A percentile compares a stretch with the other conserved stretches of the same genome.
phyloP scores from a whole-genome alignment of 208 protist genomes.

The Crithidia acanthocephali region DNA sequence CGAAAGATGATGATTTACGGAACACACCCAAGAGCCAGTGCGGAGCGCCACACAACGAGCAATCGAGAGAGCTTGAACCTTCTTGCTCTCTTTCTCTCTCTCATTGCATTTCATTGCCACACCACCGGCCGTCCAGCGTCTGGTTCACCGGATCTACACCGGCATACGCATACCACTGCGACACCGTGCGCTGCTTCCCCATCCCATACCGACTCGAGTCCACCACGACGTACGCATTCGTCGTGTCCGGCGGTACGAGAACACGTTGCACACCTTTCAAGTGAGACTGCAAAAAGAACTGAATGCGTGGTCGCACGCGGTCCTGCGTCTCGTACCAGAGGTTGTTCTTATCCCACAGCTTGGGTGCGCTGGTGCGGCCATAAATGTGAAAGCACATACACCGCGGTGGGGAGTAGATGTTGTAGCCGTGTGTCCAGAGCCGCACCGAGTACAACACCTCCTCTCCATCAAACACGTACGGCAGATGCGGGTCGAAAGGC shows the following conservation, averaged over 20 bases:
- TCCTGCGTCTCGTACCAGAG: constrained; percentile 39
- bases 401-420: constrained; percentile 80
- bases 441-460: constrained; percentile 86
- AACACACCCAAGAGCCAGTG: background rate
- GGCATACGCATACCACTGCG: constrained; percentile 78
- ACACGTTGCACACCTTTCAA: constrained; percentile 1
- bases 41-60: too few species aligned
- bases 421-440: constrained; percentile 93
- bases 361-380: constrained; percentile 50
- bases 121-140: constrained; percentile 59
- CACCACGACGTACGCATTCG: constrained; percentile 41
- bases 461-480: constrained; percentile 94
- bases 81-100: background rate
- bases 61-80: too few species aligned
- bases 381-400: constrained; percentile 89
- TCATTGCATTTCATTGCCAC: background rate
- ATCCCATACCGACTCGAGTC: constrained; percentile 82
- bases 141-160: constrained; percentile 60
- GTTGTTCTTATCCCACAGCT: constrained; percentile 48
- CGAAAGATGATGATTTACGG: too few species aligned
- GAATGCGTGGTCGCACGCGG: constrained; percentile 46
- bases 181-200: constrained; percentile 57
- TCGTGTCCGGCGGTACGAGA: constrained; percentile 36
- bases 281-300: constrained; percentile 54
- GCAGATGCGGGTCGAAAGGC: constrained; percentile 94